These are phyloP conservation scores for Ogataea saltuana DNA, from an alignment of 805 yeast species.

Conservation along the genomic window DNA sequence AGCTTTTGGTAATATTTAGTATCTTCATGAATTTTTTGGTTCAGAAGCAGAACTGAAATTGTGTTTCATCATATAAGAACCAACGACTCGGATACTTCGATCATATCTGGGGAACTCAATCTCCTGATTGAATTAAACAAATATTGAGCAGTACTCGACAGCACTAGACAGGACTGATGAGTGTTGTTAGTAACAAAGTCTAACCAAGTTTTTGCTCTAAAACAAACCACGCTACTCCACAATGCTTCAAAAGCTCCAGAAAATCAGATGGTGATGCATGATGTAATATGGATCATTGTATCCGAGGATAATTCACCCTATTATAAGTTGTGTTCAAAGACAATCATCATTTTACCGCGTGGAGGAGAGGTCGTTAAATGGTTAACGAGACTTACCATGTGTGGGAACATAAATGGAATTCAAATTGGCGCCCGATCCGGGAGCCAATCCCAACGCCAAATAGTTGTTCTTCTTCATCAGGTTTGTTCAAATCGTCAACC, in stretches of 20 bases:
- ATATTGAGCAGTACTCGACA: background rate
- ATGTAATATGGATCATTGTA: conserved; percentile 72
- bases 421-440: too few species aligned
- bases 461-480: too few species aligned
- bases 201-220: background rate
- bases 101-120: conserved; percentile 11
- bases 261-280: conserved; percentile 98
- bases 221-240: background rate
- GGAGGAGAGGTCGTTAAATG: too few species aligned
- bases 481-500: too few species aligned
- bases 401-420: too few species aligned
- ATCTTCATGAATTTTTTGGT: conserved; percentile 68
- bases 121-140: conserved; percentile 13
- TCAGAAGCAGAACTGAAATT: conserved; percentile 98
- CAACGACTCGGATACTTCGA: conserved; percentile 3
- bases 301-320: conserved; percentile 34
- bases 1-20: conserved; percentile 63
- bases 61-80: conserved; percentile 58
- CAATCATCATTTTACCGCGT: conserved; percentile 42
- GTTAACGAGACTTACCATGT: too few species aligned
- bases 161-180: too few species aligned
- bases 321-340: conserved; percentile 35
- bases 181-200: too few species aligned
- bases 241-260: background rate
- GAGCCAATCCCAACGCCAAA: too few species aligned